phyloP scores from a whole-genome alignment of 148 eudicot species.

The Vaccinium vitisidaea region DNA sequence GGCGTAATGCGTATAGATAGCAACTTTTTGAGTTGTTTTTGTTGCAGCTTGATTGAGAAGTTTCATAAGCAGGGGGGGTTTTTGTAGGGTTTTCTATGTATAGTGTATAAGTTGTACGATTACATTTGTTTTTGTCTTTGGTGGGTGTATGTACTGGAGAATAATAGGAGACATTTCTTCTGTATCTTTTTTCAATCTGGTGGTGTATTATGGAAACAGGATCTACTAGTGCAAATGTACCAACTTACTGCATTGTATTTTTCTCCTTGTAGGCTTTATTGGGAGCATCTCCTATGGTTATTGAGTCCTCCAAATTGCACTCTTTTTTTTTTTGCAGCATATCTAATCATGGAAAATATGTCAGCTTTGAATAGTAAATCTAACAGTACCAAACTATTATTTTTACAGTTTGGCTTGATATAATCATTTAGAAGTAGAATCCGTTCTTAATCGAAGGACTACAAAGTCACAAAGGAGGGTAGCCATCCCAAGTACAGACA shows the following conservation, averaged over 20 bases:
- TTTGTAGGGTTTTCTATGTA: not conserved
- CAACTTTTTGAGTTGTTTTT: not conserved
- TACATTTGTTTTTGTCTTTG: not conserved
- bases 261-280: not conserved
- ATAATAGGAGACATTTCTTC: not conserved
- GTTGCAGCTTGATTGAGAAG: constrained; percentile 12
- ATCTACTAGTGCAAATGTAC: not conserved
- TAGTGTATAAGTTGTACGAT: not conserved
- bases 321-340: not conserved
- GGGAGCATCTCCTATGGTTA: not conserved
- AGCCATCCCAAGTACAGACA: no score
- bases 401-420: not conserved
- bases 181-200: not conserved
- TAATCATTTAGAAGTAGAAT: no score
- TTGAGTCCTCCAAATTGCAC: not conserved
- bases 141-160: not conserved
- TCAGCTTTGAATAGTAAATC: not conserved
- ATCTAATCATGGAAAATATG: not conserved
- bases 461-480: no score
- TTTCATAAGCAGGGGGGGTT: not conserved
- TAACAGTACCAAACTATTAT: not conserved
- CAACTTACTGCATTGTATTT: not conserved
- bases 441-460: no score
- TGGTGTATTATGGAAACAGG: not conserved
- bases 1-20: constrained; percentile 38